Evolutionary conservation across 495 filamentous ascomycete species (phyloP).

Genomic region (Penicillium parvum): DNA sequence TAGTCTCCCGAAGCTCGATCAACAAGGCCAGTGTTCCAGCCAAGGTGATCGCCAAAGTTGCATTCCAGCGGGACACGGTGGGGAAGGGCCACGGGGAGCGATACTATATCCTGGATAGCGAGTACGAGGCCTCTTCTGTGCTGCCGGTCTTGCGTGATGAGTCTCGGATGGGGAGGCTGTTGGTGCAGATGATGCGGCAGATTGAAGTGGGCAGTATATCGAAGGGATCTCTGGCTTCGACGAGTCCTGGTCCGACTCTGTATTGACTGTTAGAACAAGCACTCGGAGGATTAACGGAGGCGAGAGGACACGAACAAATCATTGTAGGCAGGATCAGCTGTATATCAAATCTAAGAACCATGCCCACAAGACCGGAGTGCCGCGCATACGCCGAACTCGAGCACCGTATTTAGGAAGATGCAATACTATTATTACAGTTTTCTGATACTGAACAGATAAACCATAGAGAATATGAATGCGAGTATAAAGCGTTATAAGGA

Average conservation of each 20-base stretch:
- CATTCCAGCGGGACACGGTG: conserved; percentile 35
- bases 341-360: conserved; percentile 4
- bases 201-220: conserved; percentile 28
- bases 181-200: conserved; percentile 35
- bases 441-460: too few relatives aligned
- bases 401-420: too few relatives aligned
- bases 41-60: conserved; percentile 37
- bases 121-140: conserved; percentile 42
- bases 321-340: too few relatives aligned
- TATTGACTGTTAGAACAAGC: not conserved
- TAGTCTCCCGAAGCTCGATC: conserved; percentile 38
- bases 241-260: not conserved
- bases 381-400: too few relatives aligned
- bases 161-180: conserved; percentile 25
- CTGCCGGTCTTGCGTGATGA: conserved; percentile 29
- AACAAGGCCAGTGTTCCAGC: conserved; percentile 40
- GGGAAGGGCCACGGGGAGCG: conserved; percentile 33
- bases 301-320: too few relatives aligned
- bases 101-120: conserved; percentile 38
- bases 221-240: conserved; percentile 26
- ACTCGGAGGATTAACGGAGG: not conserved
- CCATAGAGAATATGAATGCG: too few relatives aligned
- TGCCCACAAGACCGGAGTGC: too few relatives aligned
- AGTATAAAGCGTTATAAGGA: too few relatives aligned
- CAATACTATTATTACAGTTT: too few relatives aligned